Evolutionary conservation across 345 rosid species (phyloP).

Genomic region (Gossypium rotundifolium): DNA sequence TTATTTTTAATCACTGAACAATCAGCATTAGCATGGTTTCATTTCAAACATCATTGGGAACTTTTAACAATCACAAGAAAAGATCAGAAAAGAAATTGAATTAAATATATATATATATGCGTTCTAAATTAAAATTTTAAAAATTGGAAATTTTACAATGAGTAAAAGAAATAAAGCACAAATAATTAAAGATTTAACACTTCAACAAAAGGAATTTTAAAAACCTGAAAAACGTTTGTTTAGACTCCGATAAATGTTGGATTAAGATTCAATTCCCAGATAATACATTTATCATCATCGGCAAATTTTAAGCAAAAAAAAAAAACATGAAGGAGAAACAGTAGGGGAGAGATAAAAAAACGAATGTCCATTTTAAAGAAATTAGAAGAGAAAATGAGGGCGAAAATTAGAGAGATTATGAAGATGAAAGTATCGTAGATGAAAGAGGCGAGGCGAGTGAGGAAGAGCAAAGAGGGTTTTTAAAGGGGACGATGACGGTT

Average conservation of each 20-base stretch:
- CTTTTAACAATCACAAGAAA: background rate
- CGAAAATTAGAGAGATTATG: background rate
- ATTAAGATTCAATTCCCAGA: background rate
- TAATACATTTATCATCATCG: background rate
- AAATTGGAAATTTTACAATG: background rate
- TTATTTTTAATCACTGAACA: background rate
- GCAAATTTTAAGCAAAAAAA: background rate
- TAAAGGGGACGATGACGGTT: background rate
- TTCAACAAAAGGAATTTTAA: no score
- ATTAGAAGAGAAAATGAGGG: background rate
- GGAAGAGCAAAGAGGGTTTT: background rate
- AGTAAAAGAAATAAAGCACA: background rate
- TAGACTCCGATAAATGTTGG: background rate
- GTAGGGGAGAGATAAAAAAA: background rate
- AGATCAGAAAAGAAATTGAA: no score
- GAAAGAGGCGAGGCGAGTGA: background rate
- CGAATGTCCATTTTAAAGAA: background rate
- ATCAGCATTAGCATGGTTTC: conserved; percentile 7
- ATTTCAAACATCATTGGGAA: conserved; percentile 3
- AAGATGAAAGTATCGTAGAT: no score
- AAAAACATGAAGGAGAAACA: no score
- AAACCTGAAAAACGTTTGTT: no score
- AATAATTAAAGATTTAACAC: no score
- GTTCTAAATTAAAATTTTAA: no score
- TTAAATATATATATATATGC: no score